These are phyloP conservation scores for Tagetes patula DNA, from an alignment of 129 eudicot genomes.

Conservation along the genomic window DNA sequence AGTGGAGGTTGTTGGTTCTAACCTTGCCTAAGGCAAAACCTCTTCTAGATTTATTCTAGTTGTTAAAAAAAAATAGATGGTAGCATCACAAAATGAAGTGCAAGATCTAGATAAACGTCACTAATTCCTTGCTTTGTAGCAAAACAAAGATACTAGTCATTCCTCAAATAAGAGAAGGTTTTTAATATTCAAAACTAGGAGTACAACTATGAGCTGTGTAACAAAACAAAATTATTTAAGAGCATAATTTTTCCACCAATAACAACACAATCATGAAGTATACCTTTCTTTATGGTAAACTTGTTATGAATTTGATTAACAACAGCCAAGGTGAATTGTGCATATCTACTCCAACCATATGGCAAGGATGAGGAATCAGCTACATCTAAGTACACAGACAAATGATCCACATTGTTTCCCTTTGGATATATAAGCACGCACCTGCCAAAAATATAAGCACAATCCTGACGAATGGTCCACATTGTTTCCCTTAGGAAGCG, in stretches of 20 bases:
- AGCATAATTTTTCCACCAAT: constrained; percentile 2
- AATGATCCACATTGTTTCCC: constrained; percentile 89
- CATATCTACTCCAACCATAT: constrained; percentile 96
- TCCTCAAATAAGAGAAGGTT: background rate
- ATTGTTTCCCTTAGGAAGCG: constrained; percentile 7
- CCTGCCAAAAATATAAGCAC: background rate
- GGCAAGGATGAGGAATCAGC: constrained; percentile 84
- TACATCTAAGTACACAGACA: constrained; percentile 92
- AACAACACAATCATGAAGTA: constrained; percentile 3
- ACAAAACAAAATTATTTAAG: background rate
- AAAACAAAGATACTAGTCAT: constrained; percentile 4
- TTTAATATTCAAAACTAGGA: background rate
- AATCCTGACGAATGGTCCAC: background rate
- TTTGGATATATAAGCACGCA: constrained; percentile 86
- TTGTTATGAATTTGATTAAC: constrained; percentile 74
- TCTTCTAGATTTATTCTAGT: too few species aligned
- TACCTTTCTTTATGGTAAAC: constrained; percentile 78
- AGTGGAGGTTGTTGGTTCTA: too few species aligned
- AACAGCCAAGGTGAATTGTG: constrained; percentile 89
- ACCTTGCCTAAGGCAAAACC: too few species aligned
- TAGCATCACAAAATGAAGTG: background rate
- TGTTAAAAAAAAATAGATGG: background rate
- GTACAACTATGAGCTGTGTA: background rate
- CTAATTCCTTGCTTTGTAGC: background rate
- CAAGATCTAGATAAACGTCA: constrained; percentile 8